phyloP scores from a whole-genome alignment of 2,329 filamentous ascomycete genomes.

The Akanthomyces uredinophilus region DNA sequence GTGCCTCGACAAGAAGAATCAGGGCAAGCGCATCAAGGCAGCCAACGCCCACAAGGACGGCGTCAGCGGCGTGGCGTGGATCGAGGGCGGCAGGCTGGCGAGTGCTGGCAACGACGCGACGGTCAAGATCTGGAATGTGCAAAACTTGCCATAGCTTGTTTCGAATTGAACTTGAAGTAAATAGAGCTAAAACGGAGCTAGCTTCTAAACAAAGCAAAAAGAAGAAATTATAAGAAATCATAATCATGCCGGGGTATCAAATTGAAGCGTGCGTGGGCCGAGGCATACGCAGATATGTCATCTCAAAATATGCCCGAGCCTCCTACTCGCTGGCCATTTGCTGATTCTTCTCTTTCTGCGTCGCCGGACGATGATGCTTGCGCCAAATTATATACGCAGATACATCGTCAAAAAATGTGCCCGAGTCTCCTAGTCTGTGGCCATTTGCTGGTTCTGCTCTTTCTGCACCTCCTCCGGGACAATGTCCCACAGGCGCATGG shows the following conservation, averaged over 20 bases:
- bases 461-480: conserved; percentile 26
- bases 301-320: too few species aligned
- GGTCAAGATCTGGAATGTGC: conserved; percentile 73
- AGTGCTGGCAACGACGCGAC: conserved; percentile 83
- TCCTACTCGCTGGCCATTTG: too few species aligned
- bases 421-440: conserved; percentile 31
- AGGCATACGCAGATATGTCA: too few species aligned
- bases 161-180: background rate
- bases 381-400: background rate
- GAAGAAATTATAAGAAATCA: background rate
- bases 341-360: too few species aligned
- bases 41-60: conserved; percentile 94
- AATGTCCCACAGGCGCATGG: conserved; percentile 32
- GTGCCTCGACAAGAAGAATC: conserved; percentile 72
- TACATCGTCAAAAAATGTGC: background rate
- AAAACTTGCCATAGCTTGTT: conserved; percentile 25
- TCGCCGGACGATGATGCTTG: too few species aligned
- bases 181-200: background rate
- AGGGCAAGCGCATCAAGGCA: conserved; percentile 77
- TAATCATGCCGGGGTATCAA: conserved; percentile 7
- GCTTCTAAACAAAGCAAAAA: background rate
- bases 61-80: conserved; percentile 82
- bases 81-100: conserved; percentile 63
- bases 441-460: conserved; percentile 35
- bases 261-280: background rate